phyloP scores from a whole-genome alignment of 176 grass and related monocot species.

The Oryza australiensis region DNA sequence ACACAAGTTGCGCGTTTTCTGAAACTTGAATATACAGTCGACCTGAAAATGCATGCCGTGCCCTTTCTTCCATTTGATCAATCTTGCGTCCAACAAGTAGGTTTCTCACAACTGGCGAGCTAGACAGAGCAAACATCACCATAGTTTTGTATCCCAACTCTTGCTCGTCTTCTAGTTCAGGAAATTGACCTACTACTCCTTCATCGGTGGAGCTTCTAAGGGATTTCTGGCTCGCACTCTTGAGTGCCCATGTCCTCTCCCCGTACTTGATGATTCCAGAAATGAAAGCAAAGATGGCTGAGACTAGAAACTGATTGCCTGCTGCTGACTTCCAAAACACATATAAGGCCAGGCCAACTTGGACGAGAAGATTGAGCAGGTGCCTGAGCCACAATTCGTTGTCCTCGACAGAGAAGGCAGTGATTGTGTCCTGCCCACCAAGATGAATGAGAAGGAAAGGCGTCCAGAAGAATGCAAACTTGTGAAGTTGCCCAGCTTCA shows the following conservation, averaged over 20 bases:
- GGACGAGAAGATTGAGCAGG: background rate
- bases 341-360: background rate
- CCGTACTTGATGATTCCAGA: background rate
- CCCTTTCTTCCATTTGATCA: background rate
- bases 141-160: background rate
- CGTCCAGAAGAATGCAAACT: background rate
- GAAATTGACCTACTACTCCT: background rate
- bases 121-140: background rate
- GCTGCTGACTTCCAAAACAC: slow-evolving; percentile 12
- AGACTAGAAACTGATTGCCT: background rate
- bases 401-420: background rate
- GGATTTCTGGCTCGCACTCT: no score
- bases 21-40: background rate
- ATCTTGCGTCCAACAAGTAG: background rate
- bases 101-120: background rate
- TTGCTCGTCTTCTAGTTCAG: background rate
- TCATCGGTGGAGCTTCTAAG: background rate
- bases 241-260: background rate
- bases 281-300: background rate
- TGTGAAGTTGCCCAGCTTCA: background rate
- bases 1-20: no score
- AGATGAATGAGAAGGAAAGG: no score
- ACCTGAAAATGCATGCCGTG: background rate
- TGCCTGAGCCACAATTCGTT: background rate
- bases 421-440: no score